Evolutionary conservation across 768 basidiomycete genomes (phyloP), one percentile per base, ranked within the genome.

Genomic region (Mycena maculata): DNA sequence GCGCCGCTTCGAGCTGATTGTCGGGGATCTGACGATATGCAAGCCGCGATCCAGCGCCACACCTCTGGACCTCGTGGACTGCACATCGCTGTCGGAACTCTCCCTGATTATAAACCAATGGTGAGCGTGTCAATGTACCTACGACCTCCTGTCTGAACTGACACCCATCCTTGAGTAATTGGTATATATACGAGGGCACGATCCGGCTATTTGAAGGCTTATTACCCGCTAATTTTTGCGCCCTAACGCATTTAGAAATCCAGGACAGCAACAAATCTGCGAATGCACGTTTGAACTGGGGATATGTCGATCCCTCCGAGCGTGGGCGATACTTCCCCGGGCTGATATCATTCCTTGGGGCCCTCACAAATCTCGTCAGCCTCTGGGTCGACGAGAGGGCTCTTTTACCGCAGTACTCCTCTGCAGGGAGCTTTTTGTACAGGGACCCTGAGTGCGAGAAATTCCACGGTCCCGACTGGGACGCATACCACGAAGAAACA

Each of bases 301-400:
- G n/a, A n/a, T n/a, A n/a, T n/a, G n/a, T n/a, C n/a, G n/a, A n/a
- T n/a, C n/a, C n/a, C n/a, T n/a, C n/a, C n/a, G n/a, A n/a, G n/a
- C n/a, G n/a, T n/a, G 65, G 58, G 2, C 52, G 74, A 45, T 56
- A 36, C 50, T 75, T 67, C 45, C 54, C 56, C 42, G 70, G 72
- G 10, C 52, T 75, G 5, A 71, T 75, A 33, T 33, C 12, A 16
- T 72, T 70, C 50, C 65, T 73, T 2, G 27, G 57, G 23, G 55
- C 60, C 1, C 57, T 73, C 16, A 41, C 52, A 9, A 63, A 68
- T 18, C 69, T 75, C 8, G 47, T 27, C 9, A 39, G 67, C 38
- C 70, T 75, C 15, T 75, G 72, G 74, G 67, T 75, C 9, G 66
- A 73, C 57, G 60, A 71, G 45, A 30, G 31, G 1, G 63, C 58